Percentiles rank a stretch among this genome's conserved stretches.
Conservation (phyloP, 768 basidiomycete genomes). For the Lyophyllum decastes region DNA sequence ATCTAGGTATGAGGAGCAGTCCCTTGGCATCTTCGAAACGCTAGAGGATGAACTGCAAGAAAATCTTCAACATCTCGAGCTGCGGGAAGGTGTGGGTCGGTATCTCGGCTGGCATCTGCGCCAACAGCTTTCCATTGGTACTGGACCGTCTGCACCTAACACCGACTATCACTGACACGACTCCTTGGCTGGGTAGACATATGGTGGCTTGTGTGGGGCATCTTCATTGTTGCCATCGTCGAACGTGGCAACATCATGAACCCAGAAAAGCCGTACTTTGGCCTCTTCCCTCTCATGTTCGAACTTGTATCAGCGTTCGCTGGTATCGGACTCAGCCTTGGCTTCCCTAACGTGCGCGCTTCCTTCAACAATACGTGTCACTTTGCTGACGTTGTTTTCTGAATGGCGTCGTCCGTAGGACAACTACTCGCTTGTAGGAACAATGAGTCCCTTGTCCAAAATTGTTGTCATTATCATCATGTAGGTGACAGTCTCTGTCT, state of each 20-base stretch:
- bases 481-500: conserved; percentile 30
- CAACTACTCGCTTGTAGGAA: conserved; percentile 65
- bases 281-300: conserved; percentile 55
- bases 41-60: conserved; percentile 44
- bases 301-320: conserved; percentile 71
- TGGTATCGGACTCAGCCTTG: conserved; percentile 70
- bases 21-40: conserved; percentile 65
- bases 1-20: conserved; percentile 66
- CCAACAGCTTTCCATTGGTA: conserved; percentile 59
- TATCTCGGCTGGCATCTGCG: conserved; percentile 61
- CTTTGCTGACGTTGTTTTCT: not conserved
- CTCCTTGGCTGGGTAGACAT: conserved; percentile 46
- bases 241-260: conserved; percentile 63
- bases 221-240: conserved; percentile 73
- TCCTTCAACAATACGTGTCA: not conserved
- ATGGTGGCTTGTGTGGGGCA: conserved; percentile 79
- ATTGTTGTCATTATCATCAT: conserved; percentile 73
- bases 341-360: conserved; percentile 45
- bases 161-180: not conserved
- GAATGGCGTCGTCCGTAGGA: conserved; percentile 31
- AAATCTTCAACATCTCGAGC: conserved; percentile 34
- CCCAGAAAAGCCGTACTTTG: conserved; percentile 62
- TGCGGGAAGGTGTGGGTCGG: conserved; percentile 45
- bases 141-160: conserved; percentile 3
- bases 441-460: conserved; percentile 67